Conservation (phyloP, 495 filamentous ascomycete species). For the Letharia columbiana region DNA sequence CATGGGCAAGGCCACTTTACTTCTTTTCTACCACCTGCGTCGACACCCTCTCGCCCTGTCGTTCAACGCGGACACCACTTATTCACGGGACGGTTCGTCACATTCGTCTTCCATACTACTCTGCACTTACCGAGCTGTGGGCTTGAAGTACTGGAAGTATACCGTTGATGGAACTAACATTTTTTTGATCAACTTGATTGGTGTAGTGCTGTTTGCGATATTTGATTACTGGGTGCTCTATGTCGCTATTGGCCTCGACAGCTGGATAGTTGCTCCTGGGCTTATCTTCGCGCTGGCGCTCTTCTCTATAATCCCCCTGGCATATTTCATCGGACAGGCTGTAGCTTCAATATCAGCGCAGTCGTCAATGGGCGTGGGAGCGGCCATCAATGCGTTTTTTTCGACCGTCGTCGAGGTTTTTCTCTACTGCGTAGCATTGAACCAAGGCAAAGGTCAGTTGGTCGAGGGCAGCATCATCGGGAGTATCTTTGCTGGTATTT, state of each 20-base stretch:
- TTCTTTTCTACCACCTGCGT: conserved; percentile 84
- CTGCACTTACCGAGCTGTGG: conserved; percentile 94
- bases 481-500: conserved; percentile 92
- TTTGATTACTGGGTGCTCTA: conserved; percentile 80
- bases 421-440: conserved; percentile 91
- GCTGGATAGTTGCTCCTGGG: conserved; percentile 64
- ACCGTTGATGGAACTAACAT: conserved; percentile 98
- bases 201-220: conserved; percentile 82
- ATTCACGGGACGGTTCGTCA: conserved; percentile 56
- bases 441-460: conserved; percentile 82
- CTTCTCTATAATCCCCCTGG: conserved; percentile 90
- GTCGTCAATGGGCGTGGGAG: conserved; percentile 98
- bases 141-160: conserved; percentile 97
- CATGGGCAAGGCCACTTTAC: conserved; percentile 90
- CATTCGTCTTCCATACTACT: conserved; percentile 81
- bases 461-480: conserved; percentile 97
- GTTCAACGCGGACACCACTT: conserved; percentile 79
- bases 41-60: conserved; percentile 86
- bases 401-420: conserved; percentile 98
- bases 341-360: conserved; percentile 99
- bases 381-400: conserved; percentile 97
- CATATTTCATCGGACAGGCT: conserved; percentile 98
- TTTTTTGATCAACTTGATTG: conserved; percentile 94
- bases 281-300: conserved; percentile 80
- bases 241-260: conserved; percentile 55